Base-by-base conservation (phyloP, 176 grass and related monocot species). In the Carex parvula region DNA sequence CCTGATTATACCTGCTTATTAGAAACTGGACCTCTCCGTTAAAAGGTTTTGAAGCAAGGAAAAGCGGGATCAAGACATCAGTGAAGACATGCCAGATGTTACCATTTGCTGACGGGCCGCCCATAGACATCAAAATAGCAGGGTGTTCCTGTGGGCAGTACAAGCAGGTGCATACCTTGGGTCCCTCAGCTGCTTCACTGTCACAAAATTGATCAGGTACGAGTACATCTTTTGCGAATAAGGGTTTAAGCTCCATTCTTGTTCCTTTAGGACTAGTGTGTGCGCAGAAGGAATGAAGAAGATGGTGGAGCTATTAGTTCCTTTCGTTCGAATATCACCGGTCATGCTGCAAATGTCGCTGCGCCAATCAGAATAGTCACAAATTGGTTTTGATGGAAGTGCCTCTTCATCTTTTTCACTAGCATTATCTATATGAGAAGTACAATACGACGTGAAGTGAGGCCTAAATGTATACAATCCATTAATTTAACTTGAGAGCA, bases 1-100 rank as follows among this genome's bases (percentile, higher is more conserved):
- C 37, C 37, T 39, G 37, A 39, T 39, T 39, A 39, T 39, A 39
- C 3, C 37, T 39, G 37, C 37, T 39, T 39, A 39, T 39, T 5
- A 39, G 37, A 39, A 39, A 39, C 37, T 39, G 37, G 4, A 94
- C 85, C 82, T 94, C 87, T 48, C 92, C 71, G 0, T 89, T 88
- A 22, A 85, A 84, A 13, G 55, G 70, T n/a, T 84, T 87, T 16
- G 92, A 15, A 20, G 89, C 83, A 33, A 91, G n/a, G 81, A 91
- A 94, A 74, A 94, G 89, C 1, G 89, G 92, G 63, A 94, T 37
- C 11, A 94, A 53, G 84, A 94, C 92, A 76, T 94, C 92, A 35
- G 82, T 91, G 81, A 94, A 91, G 82, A 79, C 82, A 68, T 94
- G 92, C 84, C 87, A 94, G 68, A 58, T 81, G 63, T 94, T 94